Evolutionary conservation across 148 eudicot genomes (phyloP).

Genomic region (Chenopodium formosanum): DNA sequence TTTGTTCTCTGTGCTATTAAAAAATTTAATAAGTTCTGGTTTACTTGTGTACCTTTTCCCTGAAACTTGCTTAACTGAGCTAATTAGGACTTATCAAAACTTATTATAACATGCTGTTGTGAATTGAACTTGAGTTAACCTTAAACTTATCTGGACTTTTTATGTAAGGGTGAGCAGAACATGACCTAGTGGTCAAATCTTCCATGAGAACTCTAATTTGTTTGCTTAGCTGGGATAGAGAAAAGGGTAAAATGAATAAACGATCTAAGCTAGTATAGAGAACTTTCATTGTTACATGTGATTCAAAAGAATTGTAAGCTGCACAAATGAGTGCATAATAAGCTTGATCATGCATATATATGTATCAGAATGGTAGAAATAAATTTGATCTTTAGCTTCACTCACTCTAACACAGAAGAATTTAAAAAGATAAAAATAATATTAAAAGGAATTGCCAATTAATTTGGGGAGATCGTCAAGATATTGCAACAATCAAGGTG

Average conservation of each 20-base stretch:
- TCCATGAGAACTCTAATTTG: not conserved
- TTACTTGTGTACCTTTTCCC: not conserved
- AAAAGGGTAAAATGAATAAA: not conserved
- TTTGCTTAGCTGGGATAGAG: not conserved
- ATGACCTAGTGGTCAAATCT: not conserved
- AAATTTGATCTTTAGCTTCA: no score
- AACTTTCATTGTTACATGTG: not conserved
- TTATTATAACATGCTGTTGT: not conserved
- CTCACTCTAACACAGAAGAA: no score
- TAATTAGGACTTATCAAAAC: not conserved
- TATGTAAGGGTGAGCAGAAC: not conserved
- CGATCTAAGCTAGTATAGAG: not conserved
- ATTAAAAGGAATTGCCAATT: no score
- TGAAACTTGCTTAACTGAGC: not conserved
- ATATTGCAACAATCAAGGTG: no score
- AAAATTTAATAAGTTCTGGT: not conserved
- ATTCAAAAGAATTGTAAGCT: not conserved
- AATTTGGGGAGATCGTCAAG: no score
- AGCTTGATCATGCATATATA: conserved; percentile 3
- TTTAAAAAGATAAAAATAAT: no score
- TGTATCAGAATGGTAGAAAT: no score
- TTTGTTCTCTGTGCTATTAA: conserved; percentile 1
- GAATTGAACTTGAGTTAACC: not conserved
- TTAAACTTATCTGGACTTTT: no score
- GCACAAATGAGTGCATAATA: not conserved